A percentile compares a stretch with the other conserved stretches of the same genome.
Conservation (phyloP, 495 filamentous ascomycete species). For the Tuber magnatum region DNA sequence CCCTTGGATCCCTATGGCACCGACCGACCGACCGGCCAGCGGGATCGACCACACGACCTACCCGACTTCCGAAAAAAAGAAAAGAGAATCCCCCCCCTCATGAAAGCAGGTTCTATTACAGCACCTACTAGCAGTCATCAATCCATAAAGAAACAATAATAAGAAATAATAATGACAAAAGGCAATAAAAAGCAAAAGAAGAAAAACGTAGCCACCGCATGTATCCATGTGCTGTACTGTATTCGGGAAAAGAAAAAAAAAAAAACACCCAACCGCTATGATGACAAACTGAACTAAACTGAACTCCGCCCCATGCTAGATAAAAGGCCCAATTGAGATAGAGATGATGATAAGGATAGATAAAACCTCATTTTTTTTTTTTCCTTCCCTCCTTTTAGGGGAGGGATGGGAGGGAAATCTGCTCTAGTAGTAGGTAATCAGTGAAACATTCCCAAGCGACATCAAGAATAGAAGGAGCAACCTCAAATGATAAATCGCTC, state of each 20-base stretch:
- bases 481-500: neutral
- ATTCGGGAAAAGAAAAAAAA: no score
- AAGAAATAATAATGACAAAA: neutral
- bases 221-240: neutral
- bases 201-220: neutral
- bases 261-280: slow-evolving; percentile 2
- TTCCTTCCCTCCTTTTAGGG: neutral
- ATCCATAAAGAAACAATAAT: neutral
- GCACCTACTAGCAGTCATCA: neutral
- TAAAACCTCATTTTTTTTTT: neutral
- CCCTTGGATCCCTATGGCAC: neutral
- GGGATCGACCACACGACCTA: neutral
- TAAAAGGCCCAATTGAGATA: neutral
- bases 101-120: neutral
- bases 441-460: neutral
- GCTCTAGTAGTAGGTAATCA: neutral
- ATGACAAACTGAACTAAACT: slow-evolving; percentile 1
- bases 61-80: neutral
- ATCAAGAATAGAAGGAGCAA: neutral
- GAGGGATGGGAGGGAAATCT: neutral
- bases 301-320: slow-evolving; percentile 5
- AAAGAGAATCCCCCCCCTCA: neutral
- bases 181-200: neutral
- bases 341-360: neutral
- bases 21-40: neutral